Conservation (phyloP, 345 rosid genomes). For the Nephelium lappaceum region DNA sequence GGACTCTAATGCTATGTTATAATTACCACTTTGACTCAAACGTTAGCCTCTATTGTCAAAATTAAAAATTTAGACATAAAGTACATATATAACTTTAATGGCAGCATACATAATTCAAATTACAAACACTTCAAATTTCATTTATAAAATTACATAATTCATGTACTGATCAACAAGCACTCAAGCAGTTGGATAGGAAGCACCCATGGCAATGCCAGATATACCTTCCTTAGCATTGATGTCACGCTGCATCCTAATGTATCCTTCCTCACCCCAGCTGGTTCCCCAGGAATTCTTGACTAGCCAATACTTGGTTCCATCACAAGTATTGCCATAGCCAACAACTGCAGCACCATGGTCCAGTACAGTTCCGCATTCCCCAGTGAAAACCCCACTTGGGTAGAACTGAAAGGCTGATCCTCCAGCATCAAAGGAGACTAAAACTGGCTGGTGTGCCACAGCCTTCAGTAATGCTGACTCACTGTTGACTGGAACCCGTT, state of each 20-base stretch:
- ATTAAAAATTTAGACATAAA: too few species aligned
- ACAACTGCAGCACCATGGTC: constrained; percentile 36
- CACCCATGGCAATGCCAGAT: constrained; percentile 36
- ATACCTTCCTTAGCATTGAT: constrained; percentile 24
- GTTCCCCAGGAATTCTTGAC: constrained; percentile 48
- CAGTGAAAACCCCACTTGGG: constrained; percentile 30
- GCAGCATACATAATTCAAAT: too few species aligned
- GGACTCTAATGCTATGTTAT: constrained; percentile 30
- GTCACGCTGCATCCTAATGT: constrained; percentile 37
- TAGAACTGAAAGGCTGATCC: constrained; percentile 33
- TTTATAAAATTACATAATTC: too few species aligned
- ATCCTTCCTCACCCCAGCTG: constrained; percentile 35
- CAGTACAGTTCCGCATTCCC: constrained; percentile 28
- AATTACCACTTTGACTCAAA: too few species aligned
- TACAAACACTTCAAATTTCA: too few species aligned
- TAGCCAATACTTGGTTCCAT: constrained; percentile 41
- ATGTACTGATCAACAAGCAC: background rate
- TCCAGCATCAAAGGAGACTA: constrained; percentile 36
- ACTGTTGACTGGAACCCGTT: constrained; percentile 25
- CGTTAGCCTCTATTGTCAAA: too few species aligned
- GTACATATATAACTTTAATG: too few species aligned
- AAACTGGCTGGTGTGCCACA: constrained; percentile 36
- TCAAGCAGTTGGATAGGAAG: constrained; percentile 31
- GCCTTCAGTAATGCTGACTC: constrained; percentile 32
- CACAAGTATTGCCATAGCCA: constrained; percentile 32